A percentile compares a stretch with the other conserved stretches of the same genome.
Conservation (phyloP, 306 rosid species). For the Benincasa hispida region DNA sequence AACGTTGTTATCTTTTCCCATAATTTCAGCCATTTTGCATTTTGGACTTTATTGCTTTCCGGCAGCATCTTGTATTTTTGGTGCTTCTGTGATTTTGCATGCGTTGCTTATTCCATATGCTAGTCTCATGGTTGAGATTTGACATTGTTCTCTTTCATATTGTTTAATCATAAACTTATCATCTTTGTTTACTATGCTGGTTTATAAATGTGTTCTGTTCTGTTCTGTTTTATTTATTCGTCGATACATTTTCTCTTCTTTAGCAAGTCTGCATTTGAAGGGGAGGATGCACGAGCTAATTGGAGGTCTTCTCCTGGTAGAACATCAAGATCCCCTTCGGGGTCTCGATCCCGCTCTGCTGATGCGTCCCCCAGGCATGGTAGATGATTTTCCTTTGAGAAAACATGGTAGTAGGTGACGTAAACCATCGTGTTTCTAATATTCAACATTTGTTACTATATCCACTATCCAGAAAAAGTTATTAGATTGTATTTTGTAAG, state of each 20-base stretch:
- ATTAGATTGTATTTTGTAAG: background rate
- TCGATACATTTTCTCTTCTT: background rate
- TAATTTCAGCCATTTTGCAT: background rate
- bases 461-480: background rate
- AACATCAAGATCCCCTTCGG: constrained; percentile 70
- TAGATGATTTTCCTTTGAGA: constrained; percentile 14
- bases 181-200: background rate
- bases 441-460: background rate
- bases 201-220: background rate
- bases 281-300: constrained; percentile 44
- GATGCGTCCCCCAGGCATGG: constrained; percentile 63
- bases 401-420: background rate
- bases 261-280: constrained; percentile 56
- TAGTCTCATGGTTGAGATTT: background rate
- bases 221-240: background rate
- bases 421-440: background rate
- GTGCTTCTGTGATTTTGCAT: background rate
- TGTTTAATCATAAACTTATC: background rate
- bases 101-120: background rate
- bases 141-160: background rate
- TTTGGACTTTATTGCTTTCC: background rate
- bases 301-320: constrained; percentile 61
- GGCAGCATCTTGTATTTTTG: background rate
- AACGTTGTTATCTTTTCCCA: background rate
- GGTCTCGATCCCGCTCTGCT: constrained; percentile 67